Evolutionary conservation across 2,329 filamentous ascomycete genomes (phyloP).

Genomic region (Calonectria fujianensis): DNA sequence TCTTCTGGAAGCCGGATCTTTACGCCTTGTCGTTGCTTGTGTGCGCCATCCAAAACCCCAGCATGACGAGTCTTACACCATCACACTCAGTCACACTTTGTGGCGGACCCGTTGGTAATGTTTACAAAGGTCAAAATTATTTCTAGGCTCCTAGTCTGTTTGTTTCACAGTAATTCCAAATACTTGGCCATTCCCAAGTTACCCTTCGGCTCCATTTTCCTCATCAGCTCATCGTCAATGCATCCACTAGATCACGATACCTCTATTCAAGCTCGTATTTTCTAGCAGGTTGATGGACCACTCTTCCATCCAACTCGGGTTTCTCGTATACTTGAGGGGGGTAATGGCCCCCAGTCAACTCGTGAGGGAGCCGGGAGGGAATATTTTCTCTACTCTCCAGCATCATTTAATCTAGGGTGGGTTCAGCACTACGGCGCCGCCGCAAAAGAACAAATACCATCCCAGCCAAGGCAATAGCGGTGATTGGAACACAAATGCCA

Average conservation of each 20-base stretch:
- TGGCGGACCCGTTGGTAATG: too few species aligned
- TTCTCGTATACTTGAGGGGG: neutral
- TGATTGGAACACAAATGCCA: neutral
- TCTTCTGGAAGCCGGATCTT: neutral
- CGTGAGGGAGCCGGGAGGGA: neutral
- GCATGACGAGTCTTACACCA: neutral
- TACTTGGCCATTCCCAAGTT: neutral
- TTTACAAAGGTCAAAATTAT: neutral
- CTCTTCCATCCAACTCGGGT: neutral
- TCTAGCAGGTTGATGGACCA: neutral
- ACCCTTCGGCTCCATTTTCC: neutral
- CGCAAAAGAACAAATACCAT: neutral
- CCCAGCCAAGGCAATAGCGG: neutral
- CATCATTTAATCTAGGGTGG: neutral
- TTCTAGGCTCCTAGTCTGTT: neutral
- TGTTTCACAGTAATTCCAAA: neutral
- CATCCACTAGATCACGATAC: too few species aligned
- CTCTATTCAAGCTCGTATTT: constrained; percentile 11
- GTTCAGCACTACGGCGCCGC: neutral
- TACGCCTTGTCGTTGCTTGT: neutral
- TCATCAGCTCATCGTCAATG: too few species aligned
- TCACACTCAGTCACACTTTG: neutral
- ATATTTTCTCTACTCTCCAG: neutral
- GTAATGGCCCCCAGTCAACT: neutral
- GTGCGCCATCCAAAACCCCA: neutral